Base-by-base conservation (phyloP, 1,284 basidiomycete species). In the Malassezia brasiliensis region DNA sequence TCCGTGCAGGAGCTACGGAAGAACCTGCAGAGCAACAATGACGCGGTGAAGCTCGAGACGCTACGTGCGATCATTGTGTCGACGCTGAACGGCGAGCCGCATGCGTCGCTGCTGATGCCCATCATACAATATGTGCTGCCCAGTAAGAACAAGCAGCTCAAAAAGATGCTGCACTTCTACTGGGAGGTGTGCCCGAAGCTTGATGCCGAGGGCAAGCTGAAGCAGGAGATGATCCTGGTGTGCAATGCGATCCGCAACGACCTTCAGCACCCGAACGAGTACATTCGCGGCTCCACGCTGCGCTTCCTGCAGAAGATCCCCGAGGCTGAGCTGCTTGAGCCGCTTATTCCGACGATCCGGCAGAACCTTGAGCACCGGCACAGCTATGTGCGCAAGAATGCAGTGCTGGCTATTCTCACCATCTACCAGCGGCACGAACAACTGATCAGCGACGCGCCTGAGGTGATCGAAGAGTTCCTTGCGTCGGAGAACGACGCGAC, bases 181-280 rank as follows among this genome's bases (percentile, higher is more conserved):
- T 98, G 91, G 93, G 94, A 98, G 78, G 88, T 98, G 31, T 96
- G 91, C 77, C 93, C 94, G 25, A 96, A 98, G 77, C 86, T 94
- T 65, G 94, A 98, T 68, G 91, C 96, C 63, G 84, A 83, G 63
- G 94, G 94, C 53, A 96, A 96, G 78, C 79, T 98, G 68, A 96
- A 96, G 81, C 94, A 98, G 78, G 94, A 98, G 79, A 98, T 98
- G 94, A 98, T 98, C 71, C 82, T 99, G 45, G 93, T 98, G 44
- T 91, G 93, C 69, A 96, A 96, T 72, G 91, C 91, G 47, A 90
- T 96, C 75, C 87, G 91, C 61, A 96, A 96, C 77, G 93, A 98
- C 79, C 82, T 96, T 53, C 93, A 98, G 87, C 94, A 98, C 74
- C 91, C 94, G 6, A 98, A 99, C 75, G 94, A 99, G 79, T 99